A percentile compares a stretch with the other conserved stretches of the same genome.
Evolutionary conservation across 148 eudicot genomes (phyloP).

Genomic region (Spergularia bocconei): DNA sequence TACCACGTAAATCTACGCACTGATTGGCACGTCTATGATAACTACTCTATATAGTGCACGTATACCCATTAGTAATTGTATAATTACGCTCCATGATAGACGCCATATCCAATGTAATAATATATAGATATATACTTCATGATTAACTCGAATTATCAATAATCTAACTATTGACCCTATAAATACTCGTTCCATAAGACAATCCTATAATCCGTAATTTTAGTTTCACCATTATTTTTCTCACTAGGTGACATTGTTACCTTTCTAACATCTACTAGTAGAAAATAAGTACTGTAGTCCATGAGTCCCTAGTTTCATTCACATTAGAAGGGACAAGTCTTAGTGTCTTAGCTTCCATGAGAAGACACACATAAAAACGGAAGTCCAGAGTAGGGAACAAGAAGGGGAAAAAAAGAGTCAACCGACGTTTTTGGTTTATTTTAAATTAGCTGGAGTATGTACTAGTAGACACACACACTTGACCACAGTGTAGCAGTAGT

Average conservation of each 20-base stretch:
- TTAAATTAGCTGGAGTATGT: not conserved
- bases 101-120: not conserved
- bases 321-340: not conserved
- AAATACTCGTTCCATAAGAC: not conserved
- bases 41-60: too few relatives aligned
- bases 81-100: not conserved
- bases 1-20: not conserved
- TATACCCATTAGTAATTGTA: not conserved
- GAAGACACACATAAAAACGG: not conserved
- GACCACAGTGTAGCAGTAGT: not conserved
- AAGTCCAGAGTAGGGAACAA: slow-evolving; percentile 11
- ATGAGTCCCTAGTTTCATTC: too few relatives aligned
- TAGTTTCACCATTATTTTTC: not conserved
- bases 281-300: not conserved
- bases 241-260: slow-evolving; percentile 7
- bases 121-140: too few relatives aligned
- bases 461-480: too few relatives aligned
- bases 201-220: too few relatives aligned
- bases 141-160: not conserved
- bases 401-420: slow-evolving; percentile 38
- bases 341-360: slow-evolving; percentile 5
- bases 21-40: too few relatives aligned
- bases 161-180: not conserved
- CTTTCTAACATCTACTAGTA: slow-evolving; percentile 4
- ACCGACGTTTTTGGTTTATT: slow-evolving; percentile 35